These are phyloP conservation scores for Cokeromyces recurvatus DNA, from an alignment of 371 early-diverging fungal genomes.

Conservation along the genomic window DNA sequence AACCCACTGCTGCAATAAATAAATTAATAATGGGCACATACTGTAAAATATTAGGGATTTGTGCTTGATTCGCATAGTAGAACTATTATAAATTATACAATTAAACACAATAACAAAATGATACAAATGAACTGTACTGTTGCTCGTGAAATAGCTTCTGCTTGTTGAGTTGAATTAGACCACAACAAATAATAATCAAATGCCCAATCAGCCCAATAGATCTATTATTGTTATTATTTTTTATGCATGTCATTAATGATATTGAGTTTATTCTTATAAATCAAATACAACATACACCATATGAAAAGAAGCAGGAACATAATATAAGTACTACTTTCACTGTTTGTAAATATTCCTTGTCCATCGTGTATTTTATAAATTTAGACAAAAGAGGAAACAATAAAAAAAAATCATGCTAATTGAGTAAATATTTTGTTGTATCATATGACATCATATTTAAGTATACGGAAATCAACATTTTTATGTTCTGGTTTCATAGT, in stretches of 20 bases:
- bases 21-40: slow-evolving; percentile 41
- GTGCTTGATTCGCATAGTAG: slow-evolving; percentile 36
- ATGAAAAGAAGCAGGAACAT: slow-evolving; percentile 45
- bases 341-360: slow-evolving; percentile 29
- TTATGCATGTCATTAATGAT: no score
- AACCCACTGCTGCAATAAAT: slow-evolving; percentile 35
- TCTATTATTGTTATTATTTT: no score
- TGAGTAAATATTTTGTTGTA: no score
- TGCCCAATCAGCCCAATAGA: slow-evolving; percentile 47
- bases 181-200: slow-evolving; percentile 39
- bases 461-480: no score
- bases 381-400: no score
- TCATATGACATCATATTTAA: no score
- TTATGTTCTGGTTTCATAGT: no score
- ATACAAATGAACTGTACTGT: slow-evolving; percentile 15
- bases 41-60: slow-evolving; percentile 35
- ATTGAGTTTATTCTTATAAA: no score
- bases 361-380: not conserved
- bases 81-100: slow-evolving; percentile 8
- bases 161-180: slow-evolving; percentile 34
- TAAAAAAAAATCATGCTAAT: no score
- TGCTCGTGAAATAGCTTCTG: slow-evolving; percentile 32
- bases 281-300: no score
- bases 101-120: not conserved
- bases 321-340: slow-evolving; percentile 37